These are phyloP conservation scores for Coniferiporia sulphurascens DNA, from an alignment of 1,284 basidiomycete species.

Conservation along the genomic window DNA sequence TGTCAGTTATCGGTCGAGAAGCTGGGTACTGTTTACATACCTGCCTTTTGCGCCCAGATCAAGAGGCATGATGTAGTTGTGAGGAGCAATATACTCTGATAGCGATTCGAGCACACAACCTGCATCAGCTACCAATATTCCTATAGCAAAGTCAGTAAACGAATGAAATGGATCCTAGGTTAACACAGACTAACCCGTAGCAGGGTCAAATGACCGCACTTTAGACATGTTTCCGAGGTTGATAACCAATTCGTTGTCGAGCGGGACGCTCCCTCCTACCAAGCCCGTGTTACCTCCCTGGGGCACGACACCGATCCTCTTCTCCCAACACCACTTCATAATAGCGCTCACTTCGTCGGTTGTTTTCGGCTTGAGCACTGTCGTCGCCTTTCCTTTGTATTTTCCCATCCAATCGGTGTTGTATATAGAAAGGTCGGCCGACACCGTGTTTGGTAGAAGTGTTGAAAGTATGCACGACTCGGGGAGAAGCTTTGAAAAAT, in stretches of 20 bases:
- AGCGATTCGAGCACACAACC: constrained; percentile 94
- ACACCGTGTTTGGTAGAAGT: constrained; percentile 41
- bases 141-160: constrained; percentile 31
- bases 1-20: constrained; percentile 2
- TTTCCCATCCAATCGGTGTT: constrained; percentile 99
- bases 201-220: constrained; percentile 88
- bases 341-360: constrained; percentile 87
- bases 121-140: constrained; percentile 77
- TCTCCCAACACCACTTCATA: constrained; percentile 78
- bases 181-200: constrained; percentile 57
- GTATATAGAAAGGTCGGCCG: constrained; percentile 63
- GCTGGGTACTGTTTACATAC: constrained; percentile 32
- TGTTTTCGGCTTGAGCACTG: constrained; percentile 86
- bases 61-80: constrained; percentile 95
- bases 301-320: constrained; percentile 84
- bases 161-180: constrained; percentile 11
- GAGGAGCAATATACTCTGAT: constrained; percentile 81
- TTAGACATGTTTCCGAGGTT: constrained; percentile 80
- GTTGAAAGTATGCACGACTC: constrained; percentile 61
- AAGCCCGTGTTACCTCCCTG: constrained; percentile 99
- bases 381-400: constrained; percentile 79
- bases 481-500: constrained; percentile 60
- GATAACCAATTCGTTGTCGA: constrained; percentile 86
- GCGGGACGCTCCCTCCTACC: constrained; percentile 93
- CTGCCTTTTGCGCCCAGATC: constrained; percentile 98